A percentile compares a stretch with the other conserved stretches of the same genome.
These are phyloP conservation scores for Phytophthora agathidicida DNA, from an alignment of 352 stramenopile genomes.

Conservation along the genomic window DNA sequence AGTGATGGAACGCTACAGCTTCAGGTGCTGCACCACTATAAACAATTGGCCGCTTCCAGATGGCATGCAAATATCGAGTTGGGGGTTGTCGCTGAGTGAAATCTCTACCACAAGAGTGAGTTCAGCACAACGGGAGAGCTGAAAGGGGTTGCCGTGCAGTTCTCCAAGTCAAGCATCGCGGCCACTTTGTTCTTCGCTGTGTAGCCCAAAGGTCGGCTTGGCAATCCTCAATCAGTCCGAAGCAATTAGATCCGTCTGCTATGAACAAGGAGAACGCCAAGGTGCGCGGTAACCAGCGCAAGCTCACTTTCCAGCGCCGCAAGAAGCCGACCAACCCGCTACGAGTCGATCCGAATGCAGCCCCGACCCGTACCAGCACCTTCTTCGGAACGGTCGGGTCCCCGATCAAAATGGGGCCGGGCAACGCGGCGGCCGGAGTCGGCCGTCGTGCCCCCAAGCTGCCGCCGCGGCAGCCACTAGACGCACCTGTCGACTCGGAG, in stretches of 20 bases:
- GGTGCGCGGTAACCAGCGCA: conserved; percentile 50
- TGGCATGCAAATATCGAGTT: conserved; percentile 9
- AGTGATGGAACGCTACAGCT: no score
- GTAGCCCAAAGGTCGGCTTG: conserved; percentile 16
- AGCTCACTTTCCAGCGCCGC: conserved; percentile 60
- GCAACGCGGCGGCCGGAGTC: conserved; percentile 21
- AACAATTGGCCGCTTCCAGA: conserved; percentile 3
- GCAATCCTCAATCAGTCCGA: conserved; percentile 17
- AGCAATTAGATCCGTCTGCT: no score
- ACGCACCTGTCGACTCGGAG: conserved; percentile 50
- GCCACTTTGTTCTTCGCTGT: conserved; percentile 31
- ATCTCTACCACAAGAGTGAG: conserved; percentile 11
- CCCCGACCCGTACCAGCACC: conserved; percentile 46
- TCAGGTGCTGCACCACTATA: no score
- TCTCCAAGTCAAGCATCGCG: conserved; percentile 1
- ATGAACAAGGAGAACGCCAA: conserved; percentile 66
- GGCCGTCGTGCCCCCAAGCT: conserved; percentile 18
- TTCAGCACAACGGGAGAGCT: conserved; percentile 23
- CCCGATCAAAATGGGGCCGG: conserved; percentile 67
- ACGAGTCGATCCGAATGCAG: conserved; percentile 38
- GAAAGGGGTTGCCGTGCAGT: background rate
- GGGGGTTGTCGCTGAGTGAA: conserved; percentile 26
- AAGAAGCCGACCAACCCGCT: conserved; percentile 42
- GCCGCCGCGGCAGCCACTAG: conserved; percentile 4
- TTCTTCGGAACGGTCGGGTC: conserved; percentile 80